Percentiles rank a stretch among this genome's conserved stretches.
Evolutionary conservation across 2,329 filamentous ascomycete genomes (phyloP).

Genomic region (Ascochyta viciae-villosae): DNA sequence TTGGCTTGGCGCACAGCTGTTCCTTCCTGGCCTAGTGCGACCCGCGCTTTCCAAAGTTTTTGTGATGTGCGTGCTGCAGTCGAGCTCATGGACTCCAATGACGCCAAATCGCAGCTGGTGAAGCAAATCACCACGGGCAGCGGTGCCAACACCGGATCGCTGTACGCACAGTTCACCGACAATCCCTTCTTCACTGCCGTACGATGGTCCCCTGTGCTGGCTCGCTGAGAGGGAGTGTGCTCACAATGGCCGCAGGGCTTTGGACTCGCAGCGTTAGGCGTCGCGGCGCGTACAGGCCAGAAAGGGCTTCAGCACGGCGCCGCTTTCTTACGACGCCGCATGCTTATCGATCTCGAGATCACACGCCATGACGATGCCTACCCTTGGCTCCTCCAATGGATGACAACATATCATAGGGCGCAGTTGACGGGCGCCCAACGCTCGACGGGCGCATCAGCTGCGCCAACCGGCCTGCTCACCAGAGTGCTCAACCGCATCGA

Average conservation of each 20-base stretch:
- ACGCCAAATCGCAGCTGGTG: conserved; percentile 45
- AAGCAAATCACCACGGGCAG: conserved; percentile 43
- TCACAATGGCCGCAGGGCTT: conserved; percentile 67
- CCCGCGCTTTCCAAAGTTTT: conserved; percentile 19
- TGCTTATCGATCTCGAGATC: conserved; percentile 96
- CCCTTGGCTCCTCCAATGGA: conserved; percentile 92
- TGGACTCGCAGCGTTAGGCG: conserved; percentile 87
- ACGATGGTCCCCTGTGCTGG: conserved; percentile 55
- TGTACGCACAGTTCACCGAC: conserved; percentile 54
- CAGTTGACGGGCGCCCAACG: conserved; percentile 58
- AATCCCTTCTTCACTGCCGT: conserved; percentile 64
- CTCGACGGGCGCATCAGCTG: conserved; percentile 17
- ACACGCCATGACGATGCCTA: conserved; percentile 93
- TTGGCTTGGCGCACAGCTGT: conserved; percentile 13
- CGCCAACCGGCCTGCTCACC: conserved; percentile 54
- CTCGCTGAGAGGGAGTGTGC: conserved; percentile 32
- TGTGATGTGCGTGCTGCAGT: conserved; percentile 13
- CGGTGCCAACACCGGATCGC: conserved; percentile 45
- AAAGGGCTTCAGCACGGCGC: conserved; percentile 75
- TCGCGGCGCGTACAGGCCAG: conserved; percentile 80
- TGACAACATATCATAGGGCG: conserved; percentile 78
- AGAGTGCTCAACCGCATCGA: conserved; percentile 64
- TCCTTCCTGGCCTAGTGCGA: conserved; percentile 25
- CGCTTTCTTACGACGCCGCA: conserved; percentile 78
- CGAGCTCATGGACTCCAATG: conserved; percentile 48